A percentile compares a stretch with the other conserved stretches of the same genome.
phyloP scores from a whole-genome alignment of 208 protist genomes.

The Trypanosomatidae sp. region DNA sequence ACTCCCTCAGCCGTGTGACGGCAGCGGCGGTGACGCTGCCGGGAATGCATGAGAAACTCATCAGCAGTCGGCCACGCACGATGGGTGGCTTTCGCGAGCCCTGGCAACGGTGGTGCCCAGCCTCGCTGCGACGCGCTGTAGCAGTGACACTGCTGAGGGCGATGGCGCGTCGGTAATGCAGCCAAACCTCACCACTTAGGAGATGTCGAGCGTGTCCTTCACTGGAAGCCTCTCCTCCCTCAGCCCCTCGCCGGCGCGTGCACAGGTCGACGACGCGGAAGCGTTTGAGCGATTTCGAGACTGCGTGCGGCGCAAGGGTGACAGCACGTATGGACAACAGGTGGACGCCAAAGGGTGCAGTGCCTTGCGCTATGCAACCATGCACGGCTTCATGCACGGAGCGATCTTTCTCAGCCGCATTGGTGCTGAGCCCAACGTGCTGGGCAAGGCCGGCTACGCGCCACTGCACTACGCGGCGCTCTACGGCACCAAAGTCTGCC shows the following conservation, averaged over 20 bases:
- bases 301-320: constrained; percentile 27
- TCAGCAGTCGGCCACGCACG: not conserved
- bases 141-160: not conserved
- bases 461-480: constrained; percentile 47
- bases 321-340: constrained; percentile 28
- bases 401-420: constrained; percentile 32
- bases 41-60: not conserved
- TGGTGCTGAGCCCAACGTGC: constrained; percentile 33
- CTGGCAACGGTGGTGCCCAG: constrained; percentile 18
- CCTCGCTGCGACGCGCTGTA: constrained; percentile 7
- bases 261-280: constrained; percentile 24
- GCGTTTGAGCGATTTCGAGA: constrained; percentile 28
- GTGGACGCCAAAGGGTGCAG: constrained; percentile 28
- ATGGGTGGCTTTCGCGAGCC: constrained; percentile 21
- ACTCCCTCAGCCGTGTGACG: not conserved
- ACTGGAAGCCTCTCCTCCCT: constrained; percentile 4
- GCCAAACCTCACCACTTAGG: not conserved
- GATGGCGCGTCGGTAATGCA: not conserved
- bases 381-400: constrained; percentile 30
- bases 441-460: constrained; percentile 34
- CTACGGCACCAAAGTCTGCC: constrained; percentile 17
- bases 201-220: constrained; percentile 6
- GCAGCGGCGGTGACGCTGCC: no score
- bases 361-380: constrained; percentile 37
- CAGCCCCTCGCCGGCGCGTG: constrained; percentile 5